Conservation (phyloP, 2,329 filamentous ascomycete genomes). For the Diplocarpon rosae region DNA sequence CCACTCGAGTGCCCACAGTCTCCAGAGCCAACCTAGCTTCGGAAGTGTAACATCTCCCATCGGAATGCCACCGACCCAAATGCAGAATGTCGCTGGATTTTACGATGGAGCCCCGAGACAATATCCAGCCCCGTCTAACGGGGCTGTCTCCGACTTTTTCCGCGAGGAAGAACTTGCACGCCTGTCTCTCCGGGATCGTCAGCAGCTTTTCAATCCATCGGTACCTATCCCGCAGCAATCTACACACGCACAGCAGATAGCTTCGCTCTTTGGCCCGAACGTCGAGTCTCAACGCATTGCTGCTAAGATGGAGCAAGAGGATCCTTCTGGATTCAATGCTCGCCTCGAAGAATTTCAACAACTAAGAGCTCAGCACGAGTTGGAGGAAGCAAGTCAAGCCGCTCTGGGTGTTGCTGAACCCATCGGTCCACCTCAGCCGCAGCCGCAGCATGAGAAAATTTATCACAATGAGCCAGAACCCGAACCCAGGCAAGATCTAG, state of each 20-base stretch:
- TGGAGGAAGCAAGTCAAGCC: conserved; percentile 30
- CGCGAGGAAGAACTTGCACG: conserved; percentile 67
- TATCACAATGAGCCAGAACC: conserved; percentile 3
- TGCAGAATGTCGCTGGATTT: conserved; percentile 45
- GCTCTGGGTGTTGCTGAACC: conserved; percentile 27
- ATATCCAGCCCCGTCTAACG: conserved; percentile 32
- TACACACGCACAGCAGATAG: conserved; percentile 23
- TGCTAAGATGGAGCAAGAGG: conserved; percentile 48
- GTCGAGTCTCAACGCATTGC: conserved; percentile 37
- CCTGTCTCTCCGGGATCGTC: conserved; percentile 40
- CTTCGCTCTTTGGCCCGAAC: conserved; percentile 22
- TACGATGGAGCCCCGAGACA: conserved; percentile 48
- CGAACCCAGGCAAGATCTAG: not conserved
- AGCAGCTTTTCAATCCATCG: conserved; percentile 18
- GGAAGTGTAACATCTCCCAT: conserved; percentile 87
- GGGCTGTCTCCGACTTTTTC: conserved; percentile 40
- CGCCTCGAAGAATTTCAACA: conserved; percentile 77
- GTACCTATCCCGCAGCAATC: conserved; percentile 16
- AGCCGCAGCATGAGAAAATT: conserved; percentile 15
- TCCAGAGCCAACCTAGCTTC: conserved; percentile 95
- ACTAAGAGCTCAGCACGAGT: conserved; percentile 62
- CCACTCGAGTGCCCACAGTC: conserved; percentile 86
- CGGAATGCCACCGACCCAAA: conserved; percentile 42
- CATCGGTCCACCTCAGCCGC: conserved; percentile 19
- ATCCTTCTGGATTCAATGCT: conserved; percentile 45